Evolutionary conservation across 176 grass and related monocot genomes (phyloP), one percentile per base, ranked within the genome.

Genomic region (Cenchrus purpureus): DNA sequence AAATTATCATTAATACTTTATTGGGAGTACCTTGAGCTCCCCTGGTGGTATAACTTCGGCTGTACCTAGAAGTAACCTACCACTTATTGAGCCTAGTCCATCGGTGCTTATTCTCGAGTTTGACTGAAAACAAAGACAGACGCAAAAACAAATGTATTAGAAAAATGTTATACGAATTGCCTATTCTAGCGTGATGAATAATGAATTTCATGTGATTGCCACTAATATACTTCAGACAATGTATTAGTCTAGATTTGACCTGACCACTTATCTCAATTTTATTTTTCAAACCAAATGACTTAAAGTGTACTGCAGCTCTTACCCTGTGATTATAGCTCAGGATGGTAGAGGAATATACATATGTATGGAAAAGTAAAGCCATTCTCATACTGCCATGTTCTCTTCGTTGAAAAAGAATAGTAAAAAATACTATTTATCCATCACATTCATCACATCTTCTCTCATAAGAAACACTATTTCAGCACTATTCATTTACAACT

Each of bases 51-150:
- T 91, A 79, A 79, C 80, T 89, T 95, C 91, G 13, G 93, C 91
- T 12, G 88, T 98, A 53, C 96, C 86, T 50, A 91, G n/a, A 94
- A 95, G 86, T 87, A 95, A 89, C 78, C 89, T 91, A 10, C 93
- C 96, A 94, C 89, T 92, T 43, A 98, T 80, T 9, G 86, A 85
- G 29, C 96, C 93, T 80, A 98, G 84, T 76, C 91, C 89, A 79
- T 92, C 83, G 9, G 91, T 89, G 16, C 86, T 91, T 74, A 98
- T 92, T 84, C 89, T 95, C 78, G 94, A 86, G 88, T 90, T 88
- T 74, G 89, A 83, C 93, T 95, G 72, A 78, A 81, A 73, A 71
- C 63, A 87, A 57, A 14, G 82, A 83, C n/a, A 84, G 58, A 74
- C 78, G 13, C 43, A 74, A 5, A 68, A 75, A 65, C 6, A 87